Evolutionary conservation across 345 rosid genomes (phyloP), one percentile per base, ranked within the genome.

Genomic region (Pistacia integerrima): DNA sequence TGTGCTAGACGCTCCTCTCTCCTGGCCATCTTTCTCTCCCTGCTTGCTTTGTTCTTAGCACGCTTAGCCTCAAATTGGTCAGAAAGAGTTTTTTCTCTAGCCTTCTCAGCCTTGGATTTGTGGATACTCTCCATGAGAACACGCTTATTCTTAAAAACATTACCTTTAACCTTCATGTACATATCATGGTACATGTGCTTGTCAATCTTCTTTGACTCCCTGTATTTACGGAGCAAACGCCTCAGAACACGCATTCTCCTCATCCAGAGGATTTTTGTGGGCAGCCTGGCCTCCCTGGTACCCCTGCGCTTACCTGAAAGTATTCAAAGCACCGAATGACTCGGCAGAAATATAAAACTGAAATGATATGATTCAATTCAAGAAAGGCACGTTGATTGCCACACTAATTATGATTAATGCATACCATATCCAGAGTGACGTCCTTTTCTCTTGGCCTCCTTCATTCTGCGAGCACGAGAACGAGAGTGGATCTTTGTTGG

Each of bases 121-220:
- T 92, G 93, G 66, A 90, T 92, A 58, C 90, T 85, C 82, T 92
- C 94, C 97, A 90, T 92, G 52, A 92, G 88, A 59, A 92, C 94
- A 54, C 94, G 76, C 83, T 90, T 92, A 85, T 90, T 92, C 88
- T 90, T 92, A 63, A 90, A 90, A 35, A 88, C 92, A 64, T 90
- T 90, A 81, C 94, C 94, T 75, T 92, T 92, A 66, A 87, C 92
- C 81, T 84, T 88, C 97, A 88, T 90, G 90, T 92, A 90, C 97
- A 92, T 92, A 64, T 92, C 94, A 74, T 92, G 97, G 84, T 88
- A 90, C 90, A 90, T 92, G 67, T 92, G 94, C 83, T 76, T 90
- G 89, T 90, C 94, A 73, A 92, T 92, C 87, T 92, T 92, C 80
- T 88, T 90, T 3, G 88, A 20, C 72, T 92, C 94, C n/a, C 92